Conservation (phyloP, 2,329 filamentous ascomycete genomes). For the Byssothecium circinans region DNA sequence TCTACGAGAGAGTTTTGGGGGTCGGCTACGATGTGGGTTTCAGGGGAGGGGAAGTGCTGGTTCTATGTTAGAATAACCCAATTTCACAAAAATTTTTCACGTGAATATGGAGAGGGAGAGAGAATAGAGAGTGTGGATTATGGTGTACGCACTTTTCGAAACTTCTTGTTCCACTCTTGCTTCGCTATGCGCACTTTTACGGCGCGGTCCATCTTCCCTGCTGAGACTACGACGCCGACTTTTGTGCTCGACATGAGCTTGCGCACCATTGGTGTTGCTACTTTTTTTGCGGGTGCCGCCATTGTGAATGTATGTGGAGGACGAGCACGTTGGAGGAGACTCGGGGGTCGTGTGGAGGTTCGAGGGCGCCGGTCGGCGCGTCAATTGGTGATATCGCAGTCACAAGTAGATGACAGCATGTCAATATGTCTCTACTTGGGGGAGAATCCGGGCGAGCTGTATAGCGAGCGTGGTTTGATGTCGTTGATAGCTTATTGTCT, state of each 20-base stretch:
- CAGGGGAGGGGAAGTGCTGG: constrained; percentile 66
- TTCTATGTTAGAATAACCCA: constrained; percentile 10
- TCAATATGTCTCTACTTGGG: constrained; percentile 17
- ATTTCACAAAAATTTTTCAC: not conserved
- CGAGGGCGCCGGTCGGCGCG: constrained; percentile 14
- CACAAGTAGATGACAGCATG: constrained; percentile 14
- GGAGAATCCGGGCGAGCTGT: not conserved
- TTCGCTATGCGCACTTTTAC: constrained; percentile 75
- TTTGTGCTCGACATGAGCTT: constrained; percentile 33
- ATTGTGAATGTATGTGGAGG: constrained; percentile 16
- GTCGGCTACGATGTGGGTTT: constrained; percentile 74
- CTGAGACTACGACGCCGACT: constrained; percentile 71
- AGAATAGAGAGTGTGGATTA: not conserved
- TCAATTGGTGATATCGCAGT: not conserved
- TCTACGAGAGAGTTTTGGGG: constrained; percentile 71
- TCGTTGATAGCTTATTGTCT: constrained; percentile 15
- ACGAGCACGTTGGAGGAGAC: constrained; percentile 11
- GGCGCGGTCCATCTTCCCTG: constrained; percentile 76
- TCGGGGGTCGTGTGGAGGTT: constrained; percentile 9
- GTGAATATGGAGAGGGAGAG: not conserved
- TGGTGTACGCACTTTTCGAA: constrained; percentile 66
- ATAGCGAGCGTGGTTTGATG: constrained; percentile 6
- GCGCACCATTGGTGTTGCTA: constrained; percentile 28
- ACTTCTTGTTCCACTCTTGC: constrained; percentile 70
- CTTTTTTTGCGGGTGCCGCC: constrained; percentile 16